Conservation (phyloP, 176 grass and related monocot genomes). For the Bromus sterilis region DNA sequence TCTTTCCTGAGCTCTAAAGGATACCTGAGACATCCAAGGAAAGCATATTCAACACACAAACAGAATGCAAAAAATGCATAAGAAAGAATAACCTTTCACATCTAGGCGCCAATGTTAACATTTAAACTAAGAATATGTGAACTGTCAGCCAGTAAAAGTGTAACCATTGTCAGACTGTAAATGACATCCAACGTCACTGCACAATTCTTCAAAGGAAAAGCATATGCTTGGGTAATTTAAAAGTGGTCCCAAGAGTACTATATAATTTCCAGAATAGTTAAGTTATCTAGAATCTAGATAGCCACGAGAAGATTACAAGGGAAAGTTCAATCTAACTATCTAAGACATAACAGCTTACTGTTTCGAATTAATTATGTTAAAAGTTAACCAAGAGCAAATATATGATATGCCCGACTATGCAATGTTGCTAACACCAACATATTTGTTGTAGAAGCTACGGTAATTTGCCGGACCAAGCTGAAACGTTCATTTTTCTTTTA, state of each 20-base stretch:
- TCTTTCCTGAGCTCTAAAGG: constrained; percentile 94
- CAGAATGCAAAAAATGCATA: not conserved
- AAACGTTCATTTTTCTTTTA: not conserved
- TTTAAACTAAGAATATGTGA: constrained; percentile 8
- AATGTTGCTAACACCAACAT: not conserved
- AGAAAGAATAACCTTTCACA: constrained; percentile 5
- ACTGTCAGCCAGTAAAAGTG: not conserved
- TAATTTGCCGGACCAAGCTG: not conserved
- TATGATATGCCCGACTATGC: not conserved
- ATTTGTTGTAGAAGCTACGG: not conserved
- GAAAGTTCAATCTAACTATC: not conserved
- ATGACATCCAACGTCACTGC: not conserved
- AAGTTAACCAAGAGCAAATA: not conserved
- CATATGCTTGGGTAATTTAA: not conserved
- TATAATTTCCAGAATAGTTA: not conserved
- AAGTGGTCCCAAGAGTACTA: not conserved
- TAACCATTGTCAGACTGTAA: not conserved
- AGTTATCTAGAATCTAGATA: constrained; percentile 3
- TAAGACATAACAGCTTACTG: not conserved
- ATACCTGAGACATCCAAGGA: constrained; percentile 68
- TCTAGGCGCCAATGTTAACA: not conserved
- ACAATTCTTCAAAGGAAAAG: constrained; percentile 4
- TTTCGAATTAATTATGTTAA: constrained; percentile 7
- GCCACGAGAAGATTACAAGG: constrained; percentile 2
- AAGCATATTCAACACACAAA: constrained; percentile 19